Evolutionary conservation across 202 grass and related monocot genomes (phyloP).

Genomic region (Saccharum hybrid): DNA sequence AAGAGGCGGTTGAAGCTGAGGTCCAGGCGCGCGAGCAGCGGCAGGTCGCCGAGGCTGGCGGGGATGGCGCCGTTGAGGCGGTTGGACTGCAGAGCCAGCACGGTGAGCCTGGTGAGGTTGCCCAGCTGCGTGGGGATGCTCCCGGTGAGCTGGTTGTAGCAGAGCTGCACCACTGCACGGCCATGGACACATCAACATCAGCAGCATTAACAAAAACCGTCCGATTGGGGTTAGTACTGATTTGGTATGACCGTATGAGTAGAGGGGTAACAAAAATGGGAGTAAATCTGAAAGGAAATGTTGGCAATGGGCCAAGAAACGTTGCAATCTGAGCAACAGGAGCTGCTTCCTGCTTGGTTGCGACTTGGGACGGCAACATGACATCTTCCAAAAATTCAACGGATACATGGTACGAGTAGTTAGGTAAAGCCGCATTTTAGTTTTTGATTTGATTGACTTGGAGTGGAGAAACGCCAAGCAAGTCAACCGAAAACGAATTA

Average conservation of each 20-base stretch:
- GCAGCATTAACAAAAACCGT: conserved; percentile 21
- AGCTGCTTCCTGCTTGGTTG: neutral
- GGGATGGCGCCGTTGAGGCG: conserved; percentile 80
- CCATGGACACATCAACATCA: neutral
- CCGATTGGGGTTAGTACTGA: neutral
- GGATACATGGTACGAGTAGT: neutral
- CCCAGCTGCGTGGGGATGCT: conserved; percentile 87
- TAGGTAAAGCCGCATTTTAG: conserved; percentile 26
- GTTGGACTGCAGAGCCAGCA: conserved; percentile 89
- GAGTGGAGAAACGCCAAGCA: conserved; percentile 28
- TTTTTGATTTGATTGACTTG: neutral
- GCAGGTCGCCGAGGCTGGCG: conserved; percentile 80
- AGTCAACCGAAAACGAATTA: neutral
- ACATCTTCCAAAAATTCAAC: conserved; percentile 1
- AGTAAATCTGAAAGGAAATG: conserved; percentile 25
- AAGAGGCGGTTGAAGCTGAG: conserved; percentile 85
- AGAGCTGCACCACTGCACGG: conserved; percentile 79
- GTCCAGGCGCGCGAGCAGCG: conserved; percentile 68
- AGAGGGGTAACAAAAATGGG: neutral
- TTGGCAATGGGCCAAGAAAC: conserved; percentile 1
- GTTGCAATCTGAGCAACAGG: conserved; percentile 18
- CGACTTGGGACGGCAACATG: neutral
- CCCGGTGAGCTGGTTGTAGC: conserved; percentile 91
- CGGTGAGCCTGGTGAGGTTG: conserved; percentile 63
- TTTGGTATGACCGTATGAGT: no score